Percentiles rank a stretch among this genome's conserved stretches.
Evolutionary conservation across 139 green algal species (phyloP).

Genomic region (Nannochloris sp.): DNA sequence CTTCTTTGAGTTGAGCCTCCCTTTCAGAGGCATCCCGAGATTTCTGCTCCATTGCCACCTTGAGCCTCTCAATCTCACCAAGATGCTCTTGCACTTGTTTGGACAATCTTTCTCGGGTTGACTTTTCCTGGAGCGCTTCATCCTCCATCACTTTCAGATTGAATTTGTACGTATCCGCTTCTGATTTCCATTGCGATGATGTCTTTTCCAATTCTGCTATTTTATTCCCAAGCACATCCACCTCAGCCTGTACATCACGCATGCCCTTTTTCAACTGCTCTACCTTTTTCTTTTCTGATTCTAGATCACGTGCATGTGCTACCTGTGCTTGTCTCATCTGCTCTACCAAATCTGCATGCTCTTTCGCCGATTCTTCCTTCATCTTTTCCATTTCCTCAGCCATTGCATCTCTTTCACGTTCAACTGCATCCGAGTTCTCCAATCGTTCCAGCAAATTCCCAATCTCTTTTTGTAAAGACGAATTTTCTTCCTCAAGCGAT

Average conservation of each 20-base stretch:
- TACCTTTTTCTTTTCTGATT: background rate
- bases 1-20: background rate
- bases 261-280: background rate
- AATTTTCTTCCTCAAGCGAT: background rate
- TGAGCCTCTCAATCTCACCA: slow-evolving; percentile 1
- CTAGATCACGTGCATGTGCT: background rate
- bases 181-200: no score
- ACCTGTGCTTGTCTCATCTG: slow-evolving; percentile 2
- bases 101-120: no score
- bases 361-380: background rate
- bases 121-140: no score
- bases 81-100: background rate
- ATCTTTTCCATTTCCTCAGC: background rate
- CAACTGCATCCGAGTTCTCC: background rate
- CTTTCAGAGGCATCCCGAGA: slow-evolving; percentile 3
- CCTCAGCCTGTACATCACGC: background rate
- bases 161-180: no score
- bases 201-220: no score
- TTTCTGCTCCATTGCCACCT: slow-evolving; percentile 6
- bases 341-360: slow-evolving; percentile 3
- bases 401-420: background rate
- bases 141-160: no score
- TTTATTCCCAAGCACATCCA: background rate
- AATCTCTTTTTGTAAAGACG: background rate
- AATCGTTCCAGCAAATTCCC: background rate